Evolutionary conservation across 2,329 filamentous ascomycete genomes (phyloP).

Genomic region (Xylariaceae sp.): DNA sequence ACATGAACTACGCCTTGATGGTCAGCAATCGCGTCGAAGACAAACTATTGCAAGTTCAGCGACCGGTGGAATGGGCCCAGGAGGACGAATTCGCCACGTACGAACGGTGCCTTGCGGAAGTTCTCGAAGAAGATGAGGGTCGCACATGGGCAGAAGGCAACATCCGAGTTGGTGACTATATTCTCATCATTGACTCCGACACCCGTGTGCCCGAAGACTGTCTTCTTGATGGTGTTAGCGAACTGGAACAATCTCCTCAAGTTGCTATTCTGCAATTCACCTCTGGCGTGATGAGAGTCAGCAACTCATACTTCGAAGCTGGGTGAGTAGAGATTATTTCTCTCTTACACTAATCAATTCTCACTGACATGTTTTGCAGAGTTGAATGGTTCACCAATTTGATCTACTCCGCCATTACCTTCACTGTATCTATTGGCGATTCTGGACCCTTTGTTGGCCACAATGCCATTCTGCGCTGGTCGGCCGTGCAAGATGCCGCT

Average conservation of each 20-base stretch:
- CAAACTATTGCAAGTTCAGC: constrained; percentile 54
- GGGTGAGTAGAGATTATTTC: constrained; percentile 24
- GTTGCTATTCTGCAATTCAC: constrained; percentile 77
- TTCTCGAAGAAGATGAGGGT: constrained; percentile 59
- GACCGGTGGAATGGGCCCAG: constrained; percentile 61
- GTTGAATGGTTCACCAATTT: constrained; percentile 71
- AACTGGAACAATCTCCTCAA: constrained; percentile 76
- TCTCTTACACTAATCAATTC: not conserved
- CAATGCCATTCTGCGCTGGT: constrained; percentile 73
- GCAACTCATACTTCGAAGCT: constrained; percentile 66
- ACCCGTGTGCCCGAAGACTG: constrained; percentile 75
- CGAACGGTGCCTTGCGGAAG: constrained; percentile 59
- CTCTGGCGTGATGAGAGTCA: constrained; percentile 75
- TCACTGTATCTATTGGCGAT: constrained; percentile 72
- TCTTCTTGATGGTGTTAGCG: constrained; percentile 72
- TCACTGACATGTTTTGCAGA: constrained; percentile 37
- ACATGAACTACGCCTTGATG: constrained; percentile 69
- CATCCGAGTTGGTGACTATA: constrained; percentile 81
- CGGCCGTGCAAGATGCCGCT: constrained; percentile 68
- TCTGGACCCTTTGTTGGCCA: constrained; percentile 79
- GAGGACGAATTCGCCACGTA: constrained; percentile 65
- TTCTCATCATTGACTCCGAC: constrained; percentile 74
- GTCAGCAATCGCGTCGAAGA: constrained; percentile 68
- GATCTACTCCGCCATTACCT: constrained; percentile 73
- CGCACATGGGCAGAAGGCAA: constrained; percentile 81